Conservation (phyloP, 2,329 filamentous ascomycete species). For the Fusarium robinianum region DNA sequence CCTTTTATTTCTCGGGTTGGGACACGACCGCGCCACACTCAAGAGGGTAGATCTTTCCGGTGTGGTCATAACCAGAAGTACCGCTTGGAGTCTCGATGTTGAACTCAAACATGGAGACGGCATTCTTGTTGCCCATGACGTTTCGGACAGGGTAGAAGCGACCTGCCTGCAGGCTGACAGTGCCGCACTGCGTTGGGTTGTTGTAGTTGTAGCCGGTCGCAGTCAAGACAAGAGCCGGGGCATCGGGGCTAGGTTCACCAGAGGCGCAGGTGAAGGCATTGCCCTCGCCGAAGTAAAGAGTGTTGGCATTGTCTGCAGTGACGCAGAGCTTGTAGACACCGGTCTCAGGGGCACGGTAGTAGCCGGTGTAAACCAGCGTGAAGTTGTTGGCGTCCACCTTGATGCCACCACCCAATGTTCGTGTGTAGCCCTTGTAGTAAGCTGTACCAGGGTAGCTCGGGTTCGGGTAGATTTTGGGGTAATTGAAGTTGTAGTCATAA, state of each 20-base stretch:
- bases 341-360: constrained; percentile 19
- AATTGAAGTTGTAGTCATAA: constrained; percentile 1
- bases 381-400: constrained; percentile 32
- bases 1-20: no score
- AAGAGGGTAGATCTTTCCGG: constrained; percentile 2
- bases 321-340: constrained; percentile 28
- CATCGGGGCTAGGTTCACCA: constrained; percentile 9
- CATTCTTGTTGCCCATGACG: constrained; percentile 26
- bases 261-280: constrained; percentile 25
- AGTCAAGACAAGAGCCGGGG: constrained; percentile 14
- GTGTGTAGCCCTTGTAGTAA: constrained; percentile 17
- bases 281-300: constrained; percentile 28
- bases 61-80: not conserved
- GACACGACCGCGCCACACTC: not conserved
- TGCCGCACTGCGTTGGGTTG: constrained; percentile 23
- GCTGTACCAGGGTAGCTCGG: constrained; percentile 2
- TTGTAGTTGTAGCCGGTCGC: constrained; percentile 20
- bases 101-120: constrained; percentile 9
- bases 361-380: constrained; percentile 30
- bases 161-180: constrained; percentile 18
- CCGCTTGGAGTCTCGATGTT: constrained; percentile 2
- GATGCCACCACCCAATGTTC: constrained; percentile 21
- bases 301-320: constrained; percentile 31
- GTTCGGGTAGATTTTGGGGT: constrained; percentile 5
- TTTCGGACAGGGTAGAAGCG: constrained; percentile 28